These are phyloP conservation scores for Gracilaria caudata DNA, from an alignment of 23 red algal species.

Conservation along the genomic window DNA sequence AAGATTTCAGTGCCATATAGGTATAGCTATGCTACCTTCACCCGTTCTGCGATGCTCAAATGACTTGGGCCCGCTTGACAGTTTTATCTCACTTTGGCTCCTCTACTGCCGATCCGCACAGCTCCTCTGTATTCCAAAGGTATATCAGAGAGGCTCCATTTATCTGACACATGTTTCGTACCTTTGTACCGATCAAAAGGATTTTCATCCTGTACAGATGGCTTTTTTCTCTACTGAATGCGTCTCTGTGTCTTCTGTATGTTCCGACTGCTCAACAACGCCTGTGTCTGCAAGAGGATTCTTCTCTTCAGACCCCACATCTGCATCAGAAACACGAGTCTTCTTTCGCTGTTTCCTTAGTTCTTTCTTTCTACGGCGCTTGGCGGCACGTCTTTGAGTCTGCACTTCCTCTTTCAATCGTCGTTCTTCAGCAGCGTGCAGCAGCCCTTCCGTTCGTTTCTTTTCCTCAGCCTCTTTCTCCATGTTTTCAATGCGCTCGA, in stretches of 20 bases:
- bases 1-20: too few species aligned
- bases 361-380: slow-evolving; percentile 51
- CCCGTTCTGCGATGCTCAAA: too few species aligned
- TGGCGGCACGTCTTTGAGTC: slow-evolving; percentile 53
- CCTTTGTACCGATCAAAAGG: too few species aligned
- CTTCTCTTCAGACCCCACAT: neutral
- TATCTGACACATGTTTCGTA: too few species aligned
- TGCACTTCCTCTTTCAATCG: slow-evolving; percentile 6
- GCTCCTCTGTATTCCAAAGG: too few species aligned
- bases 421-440: slow-evolving; percentile 17
- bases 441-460: neutral
- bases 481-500: slow-evolving; percentile 69
- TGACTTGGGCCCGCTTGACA: too few species aligned
- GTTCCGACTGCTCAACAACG: neutral
- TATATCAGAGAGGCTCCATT: too few species aligned
- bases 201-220: too few species aligned
- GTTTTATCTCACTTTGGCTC: too few species aligned
- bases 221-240: neutral
- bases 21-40: too few species aligned
- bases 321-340: neutral
- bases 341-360: slow-evolving; percentile 2
- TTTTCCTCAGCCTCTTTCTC: slow-evolving; percentile 33
- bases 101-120: too few species aligned
- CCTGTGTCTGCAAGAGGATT: neutral
- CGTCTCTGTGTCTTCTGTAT: neutral